Evolutionary conservation across 768 basidiomycete species (phyloP).

Genomic region (Botryobasidium botryosum): DNA sequence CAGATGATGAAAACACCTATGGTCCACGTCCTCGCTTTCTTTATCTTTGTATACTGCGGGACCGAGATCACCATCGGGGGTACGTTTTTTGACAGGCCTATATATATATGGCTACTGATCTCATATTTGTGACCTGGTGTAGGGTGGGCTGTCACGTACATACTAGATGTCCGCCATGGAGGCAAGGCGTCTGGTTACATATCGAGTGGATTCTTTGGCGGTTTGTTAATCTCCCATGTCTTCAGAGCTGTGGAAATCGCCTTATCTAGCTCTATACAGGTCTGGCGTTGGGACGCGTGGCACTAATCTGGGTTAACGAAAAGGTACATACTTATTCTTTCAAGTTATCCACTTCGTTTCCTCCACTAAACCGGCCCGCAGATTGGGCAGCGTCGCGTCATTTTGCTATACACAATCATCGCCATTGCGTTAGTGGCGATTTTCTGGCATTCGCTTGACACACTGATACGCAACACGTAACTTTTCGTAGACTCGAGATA

Average conservation of each 20-base stretch:
- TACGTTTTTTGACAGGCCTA: too few relatives aligned
- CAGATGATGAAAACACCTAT: constrained; percentile 36
- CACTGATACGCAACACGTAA: too few relatives aligned
- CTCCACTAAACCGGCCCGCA: too few relatives aligned
- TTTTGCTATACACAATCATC: constrained; percentile 22
- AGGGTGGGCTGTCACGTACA: constrained; percentile 18
- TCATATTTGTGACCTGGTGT: not conserved
- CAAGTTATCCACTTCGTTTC: too few relatives aligned
- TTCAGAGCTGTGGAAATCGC: too few relatives aligned
- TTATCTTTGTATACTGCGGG: constrained; percentile 50
- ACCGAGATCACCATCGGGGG: constrained; percentile 45
- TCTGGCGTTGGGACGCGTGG: constrained; percentile 35
- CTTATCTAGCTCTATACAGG: constrained; percentile 25
- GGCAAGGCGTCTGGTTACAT: constrained; percentile 18
- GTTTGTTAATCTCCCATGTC: too few relatives aligned
- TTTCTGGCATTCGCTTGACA: too few relatives aligned
- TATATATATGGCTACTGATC: too few relatives aligned
- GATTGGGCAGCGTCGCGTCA: constrained; percentile 20
- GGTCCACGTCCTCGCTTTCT: constrained; percentile 47
- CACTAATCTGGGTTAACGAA: constrained; percentile 33
- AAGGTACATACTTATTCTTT: constrained; percentile 23
- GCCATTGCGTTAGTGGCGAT: constrained; percentile 13
- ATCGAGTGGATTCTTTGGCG: constrained; percentile 21
- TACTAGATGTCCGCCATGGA: constrained; percentile 12
- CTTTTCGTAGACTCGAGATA: constrained; percentile 30